Evolutionary conservation across 768 basidiomycete species (phyloP).

Genomic region (Leccinum subtestaceum): DNA sequence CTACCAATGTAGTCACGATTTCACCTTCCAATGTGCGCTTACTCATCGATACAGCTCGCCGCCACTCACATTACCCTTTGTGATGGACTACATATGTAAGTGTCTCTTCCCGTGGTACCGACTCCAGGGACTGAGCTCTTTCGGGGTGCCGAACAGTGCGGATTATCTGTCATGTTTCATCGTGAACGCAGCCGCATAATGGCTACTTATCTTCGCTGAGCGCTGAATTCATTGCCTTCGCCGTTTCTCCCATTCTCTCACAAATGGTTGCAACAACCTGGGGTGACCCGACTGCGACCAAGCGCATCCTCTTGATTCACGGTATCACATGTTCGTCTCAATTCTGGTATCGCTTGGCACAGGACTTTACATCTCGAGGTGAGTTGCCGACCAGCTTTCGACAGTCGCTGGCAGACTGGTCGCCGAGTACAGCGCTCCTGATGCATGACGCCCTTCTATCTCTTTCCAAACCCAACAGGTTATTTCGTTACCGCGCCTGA

Average conservation of each 20-base stretch:
- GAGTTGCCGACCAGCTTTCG: background rate
- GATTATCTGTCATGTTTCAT: background rate
- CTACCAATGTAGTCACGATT: too few species aligned
- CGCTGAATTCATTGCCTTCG: background rate
- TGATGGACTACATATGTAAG: too few species aligned
- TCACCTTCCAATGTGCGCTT: too few species aligned
- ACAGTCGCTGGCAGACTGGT: background rate
- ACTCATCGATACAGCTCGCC: too few species aligned
- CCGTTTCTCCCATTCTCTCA: background rate
- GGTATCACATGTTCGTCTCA: slow-evolving; percentile 15
- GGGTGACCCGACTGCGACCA: slow-evolving; percentile 19
- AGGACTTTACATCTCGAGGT: slow-evolving; percentile 18
- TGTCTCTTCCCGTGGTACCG: too few species aligned
- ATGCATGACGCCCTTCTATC: background rate
- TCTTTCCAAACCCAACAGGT: slow-evolving; percentile 9
- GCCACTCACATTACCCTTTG: too few species aligned
- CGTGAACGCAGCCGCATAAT: too few species aligned
- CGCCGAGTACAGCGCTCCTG: background rate
- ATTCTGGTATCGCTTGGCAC: slow-evolving; percentile 15
- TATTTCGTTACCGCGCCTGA: slow-evolving; percentile 26
- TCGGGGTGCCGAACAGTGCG: background rate
- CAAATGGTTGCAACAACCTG: slow-evolving; percentile 6
- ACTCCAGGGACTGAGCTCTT: background rate
- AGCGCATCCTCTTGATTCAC: slow-evolving; percentile 22
- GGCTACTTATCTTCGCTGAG: background rate